Evolutionary conservation across 441 rosid species (phyloP), one percentile per base, ranked within the genome.

Genomic region (Metrosideros polymorpha): DNA sequence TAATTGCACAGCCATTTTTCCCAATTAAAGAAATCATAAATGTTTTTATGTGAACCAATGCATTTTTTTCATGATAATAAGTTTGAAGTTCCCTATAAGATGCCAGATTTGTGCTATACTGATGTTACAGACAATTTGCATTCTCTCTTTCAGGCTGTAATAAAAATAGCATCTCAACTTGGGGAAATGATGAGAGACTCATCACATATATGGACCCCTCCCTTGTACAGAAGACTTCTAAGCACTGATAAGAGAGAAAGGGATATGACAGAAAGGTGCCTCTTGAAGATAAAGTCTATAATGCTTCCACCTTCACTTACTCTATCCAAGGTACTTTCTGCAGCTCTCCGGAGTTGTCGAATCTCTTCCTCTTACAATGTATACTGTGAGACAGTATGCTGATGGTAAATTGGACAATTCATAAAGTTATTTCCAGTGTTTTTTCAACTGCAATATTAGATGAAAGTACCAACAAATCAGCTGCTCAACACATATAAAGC

Each of bases 241-340:
- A 91, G 94, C 89, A 51, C 22, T 87, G 95, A 93, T 63, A 92
- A 93, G 91, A 92, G 91, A 85, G 95, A 93, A 61, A 91, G 89
- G 86, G 93, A 90, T 86, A 91, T 92, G 88, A 90, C 93, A 71
- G 92, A 90, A 85, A 92, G 93, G 85, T 93, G 94, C 83, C 87
- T 91, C 43, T 85, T 91, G 89, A 92, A 92, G 90, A 91, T 91
- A 84, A 91, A 79, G 85, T 53, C 92, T 39, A 83, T 55, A 12
- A 83, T 92, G 56, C 32, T 92, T 86, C 97, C 95, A 85, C 91
- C 97, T 79, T 53, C 92, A 50, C 84, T 86, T 43, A 71, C 86
- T 57, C 92, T 92, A 49, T 92, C 92, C 17, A 89, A 93, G 95
- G 95, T 94, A 75, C 9, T 54, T 87, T 49, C 71, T 75, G 18